Percentiles rank a stretch among this genome's conserved stretches.
Evolutionary conservation across 2,329 filamentous ascomycete species (phyloP).

Genomic region (Microdochium trichocladiopsis): DNA sequence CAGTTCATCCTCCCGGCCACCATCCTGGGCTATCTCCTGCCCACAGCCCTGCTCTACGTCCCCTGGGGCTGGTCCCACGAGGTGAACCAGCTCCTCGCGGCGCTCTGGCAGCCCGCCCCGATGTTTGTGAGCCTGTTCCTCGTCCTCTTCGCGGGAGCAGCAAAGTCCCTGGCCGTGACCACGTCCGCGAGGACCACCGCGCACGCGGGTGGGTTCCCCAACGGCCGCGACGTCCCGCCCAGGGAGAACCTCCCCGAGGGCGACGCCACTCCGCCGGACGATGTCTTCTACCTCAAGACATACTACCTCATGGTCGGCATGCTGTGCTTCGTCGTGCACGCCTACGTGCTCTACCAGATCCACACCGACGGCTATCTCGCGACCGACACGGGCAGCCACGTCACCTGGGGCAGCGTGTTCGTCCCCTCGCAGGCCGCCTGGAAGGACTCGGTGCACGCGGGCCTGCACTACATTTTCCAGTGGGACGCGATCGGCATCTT

Average conservation of each 20-base stretch:
- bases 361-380: conserved; percentile 3
- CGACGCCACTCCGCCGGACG: conserved; percentile 1
- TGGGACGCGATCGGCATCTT: conserved; percentile 17
- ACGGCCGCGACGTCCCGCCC: background rate
- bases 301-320: conserved; percentile 11
- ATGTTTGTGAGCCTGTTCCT: conserved; percentile 13
- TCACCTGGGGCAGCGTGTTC: conserved; percentile 15
- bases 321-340: conserved; percentile 11
- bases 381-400: conserved; percentile 7
- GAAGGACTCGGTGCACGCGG: conserved; percentile 11
- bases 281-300: conserved; percentile 17
- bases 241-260: background rate
- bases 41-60: conserved; percentile 14
- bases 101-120: conserved; percentile 18
- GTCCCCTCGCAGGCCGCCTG: conserved; percentile 9
- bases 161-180: background rate
- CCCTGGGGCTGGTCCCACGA: conserved; percentile 7
- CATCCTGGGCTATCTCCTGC: conserved; percentile 15
- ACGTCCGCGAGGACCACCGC: background rate
- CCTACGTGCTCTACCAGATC: conserved; percentile 12
- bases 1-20: conserved; percentile 12
- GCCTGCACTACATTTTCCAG: conserved; percentile 22
- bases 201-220: background rate
- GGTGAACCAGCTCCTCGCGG: conserved; percentile 11
- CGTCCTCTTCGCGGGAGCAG: background rate